Evolutionary conservation across 331 rosid genomes (phyloP).

Genomic region (Quercus lobata): DNA sequence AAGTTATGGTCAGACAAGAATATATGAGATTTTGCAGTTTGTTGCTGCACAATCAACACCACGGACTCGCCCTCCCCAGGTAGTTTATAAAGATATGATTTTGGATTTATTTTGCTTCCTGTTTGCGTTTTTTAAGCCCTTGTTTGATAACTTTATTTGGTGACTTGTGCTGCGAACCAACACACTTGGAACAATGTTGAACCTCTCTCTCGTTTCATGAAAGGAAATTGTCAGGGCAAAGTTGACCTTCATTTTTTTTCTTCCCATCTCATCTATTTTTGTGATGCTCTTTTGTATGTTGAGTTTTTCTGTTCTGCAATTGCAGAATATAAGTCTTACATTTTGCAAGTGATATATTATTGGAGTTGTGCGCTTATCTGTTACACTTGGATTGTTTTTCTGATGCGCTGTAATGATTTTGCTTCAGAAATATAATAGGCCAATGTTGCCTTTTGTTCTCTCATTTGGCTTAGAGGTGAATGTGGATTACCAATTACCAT

Average conservation of each 20-base stretch:
- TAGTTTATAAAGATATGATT: conserved; percentile 23
- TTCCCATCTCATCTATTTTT: neutral
- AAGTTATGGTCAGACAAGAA: conserved; percentile 87
- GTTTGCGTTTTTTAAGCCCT: no score
- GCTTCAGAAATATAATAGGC: neutral
- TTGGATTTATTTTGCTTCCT: neutral
- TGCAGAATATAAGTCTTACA: neutral
- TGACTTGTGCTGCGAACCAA: no score
- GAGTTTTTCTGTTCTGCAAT: neutral
- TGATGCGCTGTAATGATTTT: neutral
- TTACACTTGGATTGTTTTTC: neutral
- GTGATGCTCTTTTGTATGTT: neutral
- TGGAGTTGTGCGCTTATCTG: neutral
- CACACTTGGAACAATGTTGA: no score
- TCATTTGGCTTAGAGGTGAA: neutral
- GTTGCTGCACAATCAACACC: conserved; percentile 93
- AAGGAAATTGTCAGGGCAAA: no score
- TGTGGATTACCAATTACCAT: neutral
- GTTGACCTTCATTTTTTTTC: no score
- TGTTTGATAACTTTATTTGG: no score
- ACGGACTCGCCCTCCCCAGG: conserved; percentile 74
- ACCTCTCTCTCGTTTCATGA: no score
- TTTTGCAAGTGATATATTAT: neutral
- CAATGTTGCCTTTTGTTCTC: neutral
- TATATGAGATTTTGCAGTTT: conserved; percentile 77